phyloP scores from a whole-genome alignment of 2,329 filamentous ascomycete species.

The Shiraia bambusicola region DNA sequence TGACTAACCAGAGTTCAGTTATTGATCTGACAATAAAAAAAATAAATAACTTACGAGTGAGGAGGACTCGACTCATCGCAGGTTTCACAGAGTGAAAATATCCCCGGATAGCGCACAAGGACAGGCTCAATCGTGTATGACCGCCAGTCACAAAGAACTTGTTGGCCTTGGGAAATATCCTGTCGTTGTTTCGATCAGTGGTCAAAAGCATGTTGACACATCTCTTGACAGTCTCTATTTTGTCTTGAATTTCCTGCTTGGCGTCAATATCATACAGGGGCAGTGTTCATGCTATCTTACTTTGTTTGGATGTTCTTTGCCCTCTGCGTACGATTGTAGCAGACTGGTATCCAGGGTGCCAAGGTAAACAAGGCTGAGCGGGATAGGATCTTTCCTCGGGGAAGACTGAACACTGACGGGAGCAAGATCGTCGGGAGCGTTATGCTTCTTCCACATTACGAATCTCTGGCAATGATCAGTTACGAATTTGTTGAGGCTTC shows the following conservation, averaged over 20 bases:
- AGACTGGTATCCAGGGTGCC: conserved; percentile 3
- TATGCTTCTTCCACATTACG: conserved; percentile 5
- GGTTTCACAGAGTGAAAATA: conserved; percentile 15
- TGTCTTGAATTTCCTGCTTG: not conserved
- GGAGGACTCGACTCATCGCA: conserved; percentile 8
- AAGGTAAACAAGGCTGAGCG: not conserved
- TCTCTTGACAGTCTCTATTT: not conserved
- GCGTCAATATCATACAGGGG: not conserved
- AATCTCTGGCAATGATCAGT: conserved; percentile 2
- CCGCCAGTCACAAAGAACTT: conserved; percentile 11
- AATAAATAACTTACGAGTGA: conserved; percentile 6
- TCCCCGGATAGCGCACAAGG: conserved; percentile 11
- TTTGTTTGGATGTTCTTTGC: conserved; percentile 4
- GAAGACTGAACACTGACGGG: not conserved
- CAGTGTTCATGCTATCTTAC: not conserved
- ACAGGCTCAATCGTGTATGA: not conserved
- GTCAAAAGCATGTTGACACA: conserved; percentile 8
- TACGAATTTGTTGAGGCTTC: conserved; percentile 1
- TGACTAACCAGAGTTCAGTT: conserved; percentile 2
- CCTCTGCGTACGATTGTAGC: conserved; percentile 4
- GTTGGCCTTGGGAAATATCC: conserved; percentile 6
- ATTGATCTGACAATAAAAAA: not conserved
- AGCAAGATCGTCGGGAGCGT: not conserved
- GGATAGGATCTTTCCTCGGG: not conserved
- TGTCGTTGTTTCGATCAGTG: conserved; percentile 1